Conservation (phyloP, 257 asterid species). For the Vinca minor region DNA sequence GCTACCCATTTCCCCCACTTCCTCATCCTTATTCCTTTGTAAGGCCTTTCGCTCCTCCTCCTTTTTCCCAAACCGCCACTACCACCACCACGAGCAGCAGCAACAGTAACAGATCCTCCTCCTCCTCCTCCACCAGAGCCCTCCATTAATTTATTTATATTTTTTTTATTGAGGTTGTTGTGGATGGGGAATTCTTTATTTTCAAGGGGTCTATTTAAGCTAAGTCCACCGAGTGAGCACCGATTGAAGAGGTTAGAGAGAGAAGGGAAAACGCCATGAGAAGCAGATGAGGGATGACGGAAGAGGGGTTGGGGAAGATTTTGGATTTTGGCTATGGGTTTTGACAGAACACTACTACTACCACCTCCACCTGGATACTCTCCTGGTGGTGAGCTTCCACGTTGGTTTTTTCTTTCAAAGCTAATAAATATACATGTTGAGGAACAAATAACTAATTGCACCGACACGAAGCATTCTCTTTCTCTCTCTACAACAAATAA, state of each 20-base stretch:
- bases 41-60: slow-evolving; percentile 48
- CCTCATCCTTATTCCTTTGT: slow-evolving; percentile 89
- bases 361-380: slow-evolving; percentile 14
- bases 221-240: too few species aligned
- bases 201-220: too few species aligned
- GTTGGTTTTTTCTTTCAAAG: slow-evolving; percentile 16
- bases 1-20: slow-evolving; percentile 99
- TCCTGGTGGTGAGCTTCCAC: slow-evolving; percentile 20
- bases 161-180: too few species aligned
- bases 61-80: slow-evolving; percentile 27
- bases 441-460: slow-evolving; percentile 30
- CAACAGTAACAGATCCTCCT: too few species aligned
- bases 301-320: neutral
- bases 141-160: too few species aligned
- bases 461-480: slow-evolving; percentile 39
- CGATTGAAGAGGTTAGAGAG: slow-evolving; percentile 9
- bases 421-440: too few species aligned
- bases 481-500: too few species aligned
- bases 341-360: neutral
- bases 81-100: too few species aligned
- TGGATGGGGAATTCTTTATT: too few species aligned
- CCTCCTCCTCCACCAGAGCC: slow-evolving; percentile 31
- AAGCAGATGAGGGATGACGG: neutral
- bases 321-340: too few species aligned
- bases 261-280: slow-evolving; percentile 11